Base-by-base conservation (phyloP, 257 asterid species). In the Perilla frutescens region DNA sequence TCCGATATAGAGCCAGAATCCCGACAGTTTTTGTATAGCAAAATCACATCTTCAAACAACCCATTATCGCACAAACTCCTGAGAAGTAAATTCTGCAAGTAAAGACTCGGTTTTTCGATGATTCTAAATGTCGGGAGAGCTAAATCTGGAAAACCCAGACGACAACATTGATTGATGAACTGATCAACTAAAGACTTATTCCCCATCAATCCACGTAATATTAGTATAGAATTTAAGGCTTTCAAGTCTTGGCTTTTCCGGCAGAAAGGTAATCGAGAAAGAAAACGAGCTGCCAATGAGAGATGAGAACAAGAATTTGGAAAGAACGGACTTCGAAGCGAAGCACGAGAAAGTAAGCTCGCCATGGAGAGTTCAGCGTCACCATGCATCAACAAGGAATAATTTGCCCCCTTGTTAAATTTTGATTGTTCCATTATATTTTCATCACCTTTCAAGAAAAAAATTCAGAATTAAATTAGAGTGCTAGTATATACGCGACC, bases 141-240 rank as follows among this genome's bases (percentile, higher is more conserved):
- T 78, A 84, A 81, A 48, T 74, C 80, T 14, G 87, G 77, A 49
- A 79, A 77, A 62, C 87, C 87, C 81, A 81, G 77, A 60, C 72
- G 81, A 39, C 82, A 86, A 72, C 91, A 89, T 4, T 75, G 84
- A 39, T 65, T 50, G n/a, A 85, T 66, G 77, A 84, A 86, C 14
- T 75, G 81, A 36, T 54, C 45, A 26, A 70, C 15, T n/a, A 80
- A 53, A 59, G 75, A 53, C 20, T 73, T 74, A 51, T 74, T 78
- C 6, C 65, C 44, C 39, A 79, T 68, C 73, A 81, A 62, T 53
- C 91, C 96, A 49, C 71, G 74, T 31, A 68, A 62, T 43, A 84
- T 74, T 32, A 87, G 73, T 9, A 77, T 67, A 13, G 88, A 79
- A 57, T 73, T 83, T 3, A 87, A 74, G 78, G 88, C 81, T 76